Evolutionary conservation across 805 yeast species (phyloP), one percentile per base, ranked within the genome.

Genomic region (Spathaspora sp.): DNA sequence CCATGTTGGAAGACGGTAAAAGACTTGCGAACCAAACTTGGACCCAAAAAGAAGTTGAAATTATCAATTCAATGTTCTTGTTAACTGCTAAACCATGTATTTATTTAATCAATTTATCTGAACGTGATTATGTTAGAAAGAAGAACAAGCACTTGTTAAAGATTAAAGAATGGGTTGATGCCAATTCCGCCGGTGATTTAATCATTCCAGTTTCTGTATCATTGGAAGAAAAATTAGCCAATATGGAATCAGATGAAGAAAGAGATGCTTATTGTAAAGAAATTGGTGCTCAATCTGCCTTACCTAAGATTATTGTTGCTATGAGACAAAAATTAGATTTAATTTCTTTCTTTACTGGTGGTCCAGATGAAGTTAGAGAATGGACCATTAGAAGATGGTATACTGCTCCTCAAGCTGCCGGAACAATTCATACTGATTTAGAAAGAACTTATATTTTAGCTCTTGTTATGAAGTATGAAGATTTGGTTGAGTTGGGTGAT

Each of bases 351-450:
- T 94, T 90, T 81, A 94, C 99, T 35, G 86, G 94, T 67, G 99
- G 99, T 60, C 87, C 96, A 42, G 89, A 89, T 56, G 99, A 94
- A 76, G 96, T 92, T 48, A 87, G 97, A 70, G 97, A 96, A 73
- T 94, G 99, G 99, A 94, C 99, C 35, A 84, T 94, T 57, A 84
- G 98, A 73, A 77, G 79, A 60, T 96, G 96, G 61, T 87, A 93
- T 46, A 86, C 89, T 61, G 97, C 97, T 49, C 99, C 99, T n/a
- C 91, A 88, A 65, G 98, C 99, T 44, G 99, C 99, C 19, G 98
- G 97, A 68, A 96, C 94, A 44, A 93, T 93, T 63, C 99, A 94
- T 72, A 88, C 92, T 40, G 99, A 93, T 74, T 82, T 93, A 68
- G 92, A 89, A 81, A 89, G 86, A 70, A 93, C 98, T 19, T 94